These are phyloP conservation scores for Zymoseptoria crescenta DNA, from an alignment of 2,329 filamentous ascomycete genomes.

Conservation along the genomic window DNA sequence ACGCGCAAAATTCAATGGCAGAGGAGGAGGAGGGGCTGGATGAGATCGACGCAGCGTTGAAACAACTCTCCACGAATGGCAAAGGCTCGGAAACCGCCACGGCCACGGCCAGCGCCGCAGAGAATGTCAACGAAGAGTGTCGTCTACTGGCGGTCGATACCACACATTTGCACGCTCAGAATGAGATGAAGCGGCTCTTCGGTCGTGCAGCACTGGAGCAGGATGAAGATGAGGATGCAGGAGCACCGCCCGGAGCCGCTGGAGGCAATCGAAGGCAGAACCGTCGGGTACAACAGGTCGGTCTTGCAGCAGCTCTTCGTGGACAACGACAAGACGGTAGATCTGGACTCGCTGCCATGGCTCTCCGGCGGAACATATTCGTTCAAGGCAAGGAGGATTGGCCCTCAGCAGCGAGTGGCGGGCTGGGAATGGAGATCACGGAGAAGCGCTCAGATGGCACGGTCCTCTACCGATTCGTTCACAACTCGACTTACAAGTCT, in stretches of 20 bases:
- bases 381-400: conserved; percentile 81
- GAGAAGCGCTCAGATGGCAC: conserved; percentile 50
- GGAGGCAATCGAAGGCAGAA: conserved; percentile 29
- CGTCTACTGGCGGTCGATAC: conserved; percentile 55
- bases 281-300: conserved; percentile 42
- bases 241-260: conserved; percentile 21
- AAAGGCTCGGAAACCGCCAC: conserved; percentile 16
- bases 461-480: conserved; percentile 68
- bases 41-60: conserved; percentile 59
- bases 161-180: conserved; percentile 71
- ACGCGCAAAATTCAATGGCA: conserved; percentile 16
- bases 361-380: conserved; percentile 71
- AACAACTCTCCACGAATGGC: conserved; percentile 43
- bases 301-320: conserved; percentile 49
- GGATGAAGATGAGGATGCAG: conserved; percentile 46
- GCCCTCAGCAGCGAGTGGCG: conserved; percentile 71
- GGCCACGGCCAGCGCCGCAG: conserved; percentile 23
- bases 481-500: conserved; percentile 64
- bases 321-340: conserved; percentile 48
- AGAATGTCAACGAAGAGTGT: conserved; percentile 42
- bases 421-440: conserved; percentile 71
- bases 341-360: conserved; percentile 61
- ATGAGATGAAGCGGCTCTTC: conserved; percentile 80
- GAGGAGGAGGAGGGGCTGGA: conserved; percentile 39
- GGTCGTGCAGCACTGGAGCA: conserved; percentile 56